phyloP scores from a whole-genome alignment of 2,329 filamentous ascomycete genomes.

The Fusarium temperatum region DNA sequence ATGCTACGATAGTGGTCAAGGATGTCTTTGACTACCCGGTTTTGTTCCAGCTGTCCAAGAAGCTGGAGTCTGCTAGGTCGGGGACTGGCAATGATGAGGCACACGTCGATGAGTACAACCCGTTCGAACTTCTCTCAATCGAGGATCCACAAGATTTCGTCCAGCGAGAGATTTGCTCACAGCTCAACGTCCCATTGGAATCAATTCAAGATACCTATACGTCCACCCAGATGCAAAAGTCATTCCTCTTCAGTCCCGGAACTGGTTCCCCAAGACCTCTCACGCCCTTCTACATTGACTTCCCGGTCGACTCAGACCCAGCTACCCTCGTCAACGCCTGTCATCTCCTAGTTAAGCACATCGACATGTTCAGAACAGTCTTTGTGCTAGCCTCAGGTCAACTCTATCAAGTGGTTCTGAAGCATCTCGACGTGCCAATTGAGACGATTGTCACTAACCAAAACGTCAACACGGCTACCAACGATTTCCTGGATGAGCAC shows the following conservation, averaged over 20 bases:
- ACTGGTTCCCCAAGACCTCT: not conserved
- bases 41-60: not conserved
- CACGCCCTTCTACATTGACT: slow-evolving; percentile 1
- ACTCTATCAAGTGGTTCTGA: slow-evolving; percentile 8
- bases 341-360: not conserved
- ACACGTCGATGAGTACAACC: not conserved
- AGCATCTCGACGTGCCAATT: not conserved
- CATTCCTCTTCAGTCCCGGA: not conserved
- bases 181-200: not conserved
- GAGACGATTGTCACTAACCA: not conserved
- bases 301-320: not conserved
- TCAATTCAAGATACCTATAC: not conserved
- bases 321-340: not conserved
- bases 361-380: slow-evolving; percentile 20
- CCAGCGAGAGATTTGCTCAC: not conserved
- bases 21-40: slow-evolving; percentile 5
- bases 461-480: not conserved
- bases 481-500: not conserved
- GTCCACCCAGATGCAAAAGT: not conserved
- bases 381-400: not conserved
- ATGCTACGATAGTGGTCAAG: not conserved
- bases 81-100: not conserved
- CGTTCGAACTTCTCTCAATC: not conserved
- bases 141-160: not conserved
- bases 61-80: not conserved